These are phyloP conservation scores for Haematococcus sp. DNA, from an alignment of 139 green algal genomes.

Conservation along the genomic window DNA sequence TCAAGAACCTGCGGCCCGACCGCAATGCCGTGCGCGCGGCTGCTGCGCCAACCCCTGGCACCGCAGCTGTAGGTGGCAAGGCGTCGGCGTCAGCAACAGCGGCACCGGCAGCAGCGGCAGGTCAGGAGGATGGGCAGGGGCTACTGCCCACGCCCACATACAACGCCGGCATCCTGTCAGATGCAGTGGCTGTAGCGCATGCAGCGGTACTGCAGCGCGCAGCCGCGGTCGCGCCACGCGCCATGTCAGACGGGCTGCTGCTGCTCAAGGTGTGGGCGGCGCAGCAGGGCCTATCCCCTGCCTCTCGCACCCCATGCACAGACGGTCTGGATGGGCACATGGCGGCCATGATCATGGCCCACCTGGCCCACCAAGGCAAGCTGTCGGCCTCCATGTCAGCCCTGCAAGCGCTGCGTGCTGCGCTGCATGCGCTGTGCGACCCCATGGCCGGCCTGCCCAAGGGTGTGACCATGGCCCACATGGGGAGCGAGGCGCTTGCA, in stretches of 20 bases:
- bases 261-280: conserved; percentile 74
- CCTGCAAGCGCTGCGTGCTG: conserved; percentile 56
- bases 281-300: conserved; percentile 35
- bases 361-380: conserved; percentile 41
- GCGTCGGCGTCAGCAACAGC: too few species aligned
- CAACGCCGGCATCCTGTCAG: conserved; percentile 64
- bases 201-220: conserved; percentile 19
- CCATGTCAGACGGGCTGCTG: conserved; percentile 44
- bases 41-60: not conserved
- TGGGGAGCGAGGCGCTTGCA: not conserved
- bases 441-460: conserved; percentile 36
- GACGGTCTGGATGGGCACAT: conserved; percentile 56
- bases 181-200: conserved; percentile 46
- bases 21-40: conserved; percentile 33
- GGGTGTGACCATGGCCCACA: conserved; percentile 42
- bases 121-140: not conserved
- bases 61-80: too few species aligned
- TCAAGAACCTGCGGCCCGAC: conserved; percentile 52
- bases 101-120: conserved; percentile 18
- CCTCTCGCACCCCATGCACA: not conserved
- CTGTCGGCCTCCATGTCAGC: conserved; percentile 47
- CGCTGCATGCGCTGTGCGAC: conserved; percentile 49
- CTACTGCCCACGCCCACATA: conserved; percentile 66
- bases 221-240: conserved; percentile 10
- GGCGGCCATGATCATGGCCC: conserved; percentile 55